These are phyloP conservation scores for Bipolaris cookei DNA, from an alignment of 2,329 filamentous ascomycete species.

Conservation along the genomic window DNA sequence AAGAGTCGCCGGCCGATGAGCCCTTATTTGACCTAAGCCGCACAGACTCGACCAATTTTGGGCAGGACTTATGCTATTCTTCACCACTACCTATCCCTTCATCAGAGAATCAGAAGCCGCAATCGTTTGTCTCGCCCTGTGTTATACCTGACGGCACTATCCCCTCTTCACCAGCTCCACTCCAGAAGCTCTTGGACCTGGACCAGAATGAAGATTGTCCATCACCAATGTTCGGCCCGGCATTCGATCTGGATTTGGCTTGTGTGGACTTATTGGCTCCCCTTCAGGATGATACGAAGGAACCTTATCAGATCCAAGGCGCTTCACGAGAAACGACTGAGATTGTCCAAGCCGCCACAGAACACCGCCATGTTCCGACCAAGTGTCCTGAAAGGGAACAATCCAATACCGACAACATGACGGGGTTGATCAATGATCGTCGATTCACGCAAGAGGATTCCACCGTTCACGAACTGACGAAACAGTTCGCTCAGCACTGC, in stretches of 20 bases:
- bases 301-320: constrained; percentile 17
- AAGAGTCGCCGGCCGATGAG: constrained; percentile 31
- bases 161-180: constrained; percentile 36
- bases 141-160: constrained; percentile 33
- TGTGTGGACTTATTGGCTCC: constrained; percentile 26
- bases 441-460: background rate
- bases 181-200: constrained; percentile 30
- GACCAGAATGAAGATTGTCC: constrained; percentile 16
- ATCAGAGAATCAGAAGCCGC: constrained; percentile 12
- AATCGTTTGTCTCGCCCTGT: constrained; percentile 1
- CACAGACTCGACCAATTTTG: constrained; percentile 23
- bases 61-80: constrained; percentile 31
- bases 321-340: background rate
- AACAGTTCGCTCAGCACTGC: background rate
- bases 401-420: background rate
- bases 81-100: constrained; percentile 40
- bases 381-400: background rate
- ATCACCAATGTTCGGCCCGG: constrained; percentile 8
- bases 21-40: constrained; percentile 34
- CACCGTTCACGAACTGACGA: background rate
- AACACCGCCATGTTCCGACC: background rate
- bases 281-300: constrained; percentile 26
- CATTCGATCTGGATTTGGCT: background rate
- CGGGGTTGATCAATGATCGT: background rate
- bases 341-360: constrained; percentile 8